These are phyloP conservation scores for Hypoxylon intermedium DNA, from an alignment of 495 filamentous ascomycete species.

Conservation along the genomic window DNA sequence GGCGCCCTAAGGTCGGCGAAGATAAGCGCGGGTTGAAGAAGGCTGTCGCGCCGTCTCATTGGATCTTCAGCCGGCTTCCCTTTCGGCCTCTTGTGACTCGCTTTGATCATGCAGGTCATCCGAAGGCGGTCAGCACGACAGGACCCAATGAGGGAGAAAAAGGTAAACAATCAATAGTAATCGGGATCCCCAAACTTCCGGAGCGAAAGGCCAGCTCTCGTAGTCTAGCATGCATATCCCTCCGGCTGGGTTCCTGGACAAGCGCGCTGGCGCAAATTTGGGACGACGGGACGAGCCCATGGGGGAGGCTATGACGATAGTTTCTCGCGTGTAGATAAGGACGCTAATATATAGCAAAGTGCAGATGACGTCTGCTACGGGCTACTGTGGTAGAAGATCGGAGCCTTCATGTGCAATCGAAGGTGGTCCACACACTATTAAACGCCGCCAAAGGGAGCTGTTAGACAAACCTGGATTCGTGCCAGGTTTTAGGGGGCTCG, in stretches of 20 bases:
- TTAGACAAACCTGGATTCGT: slow-evolving; percentile 11
- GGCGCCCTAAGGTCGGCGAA: slow-evolving; percentile 29
- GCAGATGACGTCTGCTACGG: slow-evolving; percentile 29
- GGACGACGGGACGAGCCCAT: too few species aligned
- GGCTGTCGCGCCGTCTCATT: slow-evolving; percentile 15
- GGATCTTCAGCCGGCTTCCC: slow-evolving; percentile 10
- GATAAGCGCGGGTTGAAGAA: slow-evolving; percentile 27
- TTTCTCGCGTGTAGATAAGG: slow-evolving; percentile 16
- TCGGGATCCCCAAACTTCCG: slow-evolving; percentile 16
- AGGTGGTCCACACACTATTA: slow-evolving; percentile 34
- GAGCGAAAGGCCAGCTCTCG: slow-evolving; percentile 8
- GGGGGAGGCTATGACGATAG: slow-evolving; percentile 33
- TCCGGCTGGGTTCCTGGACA: slow-evolving; percentile 12
- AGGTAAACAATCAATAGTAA: slow-evolving; percentile 39
- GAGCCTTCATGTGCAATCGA: slow-evolving; percentile 23
- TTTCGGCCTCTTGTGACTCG: slow-evolving; percentile 22
- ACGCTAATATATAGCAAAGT: slow-evolving; percentile 18
- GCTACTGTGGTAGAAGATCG: slow-evolving; percentile 16
- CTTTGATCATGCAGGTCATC: slow-evolving; percentile 34
- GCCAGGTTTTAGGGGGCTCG: slow-evolving; percentile 11
- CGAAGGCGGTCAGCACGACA: slow-evolving; percentile 28
- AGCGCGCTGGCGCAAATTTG: slow-evolving; percentile 18
- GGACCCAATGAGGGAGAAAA: slow-evolving; percentile 13
- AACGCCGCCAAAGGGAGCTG: slow-evolving; percentile 20
- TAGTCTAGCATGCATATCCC: slow-evolving; percentile 11